These are phyloP conservation scores for Backusella australiensis DNA, from an alignment of 192 early-diverging fungal species.

Conservation along the genomic window DNA sequence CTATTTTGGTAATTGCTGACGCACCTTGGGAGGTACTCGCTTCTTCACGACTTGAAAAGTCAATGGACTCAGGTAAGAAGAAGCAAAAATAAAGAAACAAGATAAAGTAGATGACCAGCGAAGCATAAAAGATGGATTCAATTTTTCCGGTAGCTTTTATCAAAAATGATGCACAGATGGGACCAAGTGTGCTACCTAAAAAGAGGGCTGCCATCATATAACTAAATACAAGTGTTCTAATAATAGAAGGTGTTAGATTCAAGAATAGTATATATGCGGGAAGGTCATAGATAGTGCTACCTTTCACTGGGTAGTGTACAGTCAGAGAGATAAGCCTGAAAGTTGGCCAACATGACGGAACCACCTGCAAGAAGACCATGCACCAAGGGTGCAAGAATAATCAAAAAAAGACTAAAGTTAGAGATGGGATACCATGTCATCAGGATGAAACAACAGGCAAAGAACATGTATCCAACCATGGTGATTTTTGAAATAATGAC, in stretches of 20 bases:
- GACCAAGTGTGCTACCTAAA: slow-evolving; percentile 4
- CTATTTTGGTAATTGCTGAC: neutral
- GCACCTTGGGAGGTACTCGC: neutral
- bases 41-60: neutral
- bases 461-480: slow-evolving; percentile 14
- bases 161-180: neutral
- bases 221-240: neutral
- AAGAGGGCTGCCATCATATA: slow-evolving; percentile 15
- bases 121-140: neutral
- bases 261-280: neutral
- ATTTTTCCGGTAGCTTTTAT: neutral
- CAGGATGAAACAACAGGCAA: slow-evolving; percentile 1
- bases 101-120: neutral
- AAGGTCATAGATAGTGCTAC: neutral
- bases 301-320: slow-evolving; percentile 19
- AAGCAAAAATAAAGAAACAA: neutral
- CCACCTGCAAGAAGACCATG: slow-evolving; percentile 26
- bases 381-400: slow-evolving; percentile 25
- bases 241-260: neutral
- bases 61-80: neutral
- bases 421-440: neutral
- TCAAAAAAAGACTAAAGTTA: slow-evolving; percentile 15
- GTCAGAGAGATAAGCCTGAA: slow-evolving; percentile 36
- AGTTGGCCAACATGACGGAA: slow-evolving; percentile 14
- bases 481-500: slow-evolving; percentile 13